These are phyloP conservation scores for Mortierella sp. DNA, from an alignment of 371 early-diverging fungal species.

Conservation along the genomic window DNA sequence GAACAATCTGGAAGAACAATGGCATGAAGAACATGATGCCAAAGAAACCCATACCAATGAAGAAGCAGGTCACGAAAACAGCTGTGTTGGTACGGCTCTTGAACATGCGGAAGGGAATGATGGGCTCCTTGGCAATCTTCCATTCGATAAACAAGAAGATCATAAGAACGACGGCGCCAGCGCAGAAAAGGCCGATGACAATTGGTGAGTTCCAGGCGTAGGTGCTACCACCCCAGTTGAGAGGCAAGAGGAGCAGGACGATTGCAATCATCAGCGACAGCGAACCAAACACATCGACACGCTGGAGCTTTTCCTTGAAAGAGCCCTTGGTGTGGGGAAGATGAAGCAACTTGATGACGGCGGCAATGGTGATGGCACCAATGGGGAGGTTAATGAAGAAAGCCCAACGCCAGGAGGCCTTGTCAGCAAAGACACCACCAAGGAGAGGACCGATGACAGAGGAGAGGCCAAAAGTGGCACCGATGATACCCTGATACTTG, in stretches of 20 bases:
- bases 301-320: slow-evolving; percentile 64
- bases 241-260: slow-evolving; percentile 63
- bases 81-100: slow-evolving; percentile 38
- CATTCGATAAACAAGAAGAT: slow-evolving; percentile 62
- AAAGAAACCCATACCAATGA: slow-evolving; percentile 62
- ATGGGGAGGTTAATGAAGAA: slow-evolving; percentile 72
- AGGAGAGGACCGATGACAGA: slow-evolving; percentile 62
- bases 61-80: slow-evolving; percentile 57
- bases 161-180: slow-evolving; percentile 59
- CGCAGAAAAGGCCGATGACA: slow-evolving; percentile 66
- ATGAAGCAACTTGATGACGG: slow-evolving; percentile 59
- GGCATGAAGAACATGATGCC: slow-evolving; percentile 72
- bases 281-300: slow-evolving; percentile 75
- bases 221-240: slow-evolving; percentile 63
- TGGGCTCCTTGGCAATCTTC: slow-evolving; percentile 66
- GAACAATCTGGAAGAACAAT: slow-evolving; percentile 70
- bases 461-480: slow-evolving; percentile 60
- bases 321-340: slow-evolving; percentile 56
- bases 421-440: slow-evolving; percentile 64
- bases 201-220: slow-evolving; percentile 53
- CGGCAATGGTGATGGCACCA: slow-evolving; percentile 61
- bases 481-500: slow-evolving; percentile 69
- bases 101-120: slow-evolving; percentile 63
- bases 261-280: slow-evolving; percentile 56
- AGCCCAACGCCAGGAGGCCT: slow-evolving; percentile 79